These are phyloP conservation scores for Cucurbita ficifolia DNA, from an alignment of 306 rosid species.

Conservation along the genomic window DNA sequence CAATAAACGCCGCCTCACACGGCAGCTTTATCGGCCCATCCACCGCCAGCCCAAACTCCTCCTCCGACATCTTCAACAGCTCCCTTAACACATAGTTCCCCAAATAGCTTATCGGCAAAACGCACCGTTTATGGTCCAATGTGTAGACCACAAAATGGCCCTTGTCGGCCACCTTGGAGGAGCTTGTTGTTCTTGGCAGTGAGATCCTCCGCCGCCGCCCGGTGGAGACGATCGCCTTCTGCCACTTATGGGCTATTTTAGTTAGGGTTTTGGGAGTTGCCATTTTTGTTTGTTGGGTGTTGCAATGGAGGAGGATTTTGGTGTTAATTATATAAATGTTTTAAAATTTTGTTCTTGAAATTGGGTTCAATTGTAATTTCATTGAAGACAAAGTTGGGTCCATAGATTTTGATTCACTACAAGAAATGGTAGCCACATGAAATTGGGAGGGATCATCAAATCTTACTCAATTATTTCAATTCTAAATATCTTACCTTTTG, in stretches of 20 bases:
- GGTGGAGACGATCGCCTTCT: not conserved
- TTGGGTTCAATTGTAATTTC: not conserved
- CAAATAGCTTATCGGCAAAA: conserved; percentile 12
- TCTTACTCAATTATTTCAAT: not conserved
- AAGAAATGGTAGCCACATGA: conserved; percentile 1
- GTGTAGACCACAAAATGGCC: conserved; percentile 20
- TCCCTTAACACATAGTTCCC: conserved; percentile 9
- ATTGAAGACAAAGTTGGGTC: conserved; percentile 3
- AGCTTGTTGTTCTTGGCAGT: not conserved
- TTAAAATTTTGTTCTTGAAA: not conserved
- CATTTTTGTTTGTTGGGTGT: not conserved
- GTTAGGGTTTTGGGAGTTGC: not conserved
- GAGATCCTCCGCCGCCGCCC: not conserved
- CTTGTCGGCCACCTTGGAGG: not conserved
- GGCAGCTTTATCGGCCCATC: conserved; percentile 19
- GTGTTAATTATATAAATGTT: not conserved
- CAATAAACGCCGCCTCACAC: conserved; percentile 24
- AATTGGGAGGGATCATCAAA: not conserved
- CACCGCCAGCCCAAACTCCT: conserved; percentile 17
- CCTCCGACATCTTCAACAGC: conserved; percentile 15
- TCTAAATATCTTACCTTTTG: not conserved
- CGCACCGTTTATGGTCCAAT: conserved; percentile 9
- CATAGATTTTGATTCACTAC: conserved; percentile 4
- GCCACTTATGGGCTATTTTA: not conserved
- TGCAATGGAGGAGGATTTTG: not conserved